A percentile compares a stretch with the other conserved stretches of the same genome.
These are phyloP conservation scores for Pseudotulostoma volvatum DNA, from an alignment of 495 filamentous ascomycete genomes.

Conservation along the genomic window DNA sequence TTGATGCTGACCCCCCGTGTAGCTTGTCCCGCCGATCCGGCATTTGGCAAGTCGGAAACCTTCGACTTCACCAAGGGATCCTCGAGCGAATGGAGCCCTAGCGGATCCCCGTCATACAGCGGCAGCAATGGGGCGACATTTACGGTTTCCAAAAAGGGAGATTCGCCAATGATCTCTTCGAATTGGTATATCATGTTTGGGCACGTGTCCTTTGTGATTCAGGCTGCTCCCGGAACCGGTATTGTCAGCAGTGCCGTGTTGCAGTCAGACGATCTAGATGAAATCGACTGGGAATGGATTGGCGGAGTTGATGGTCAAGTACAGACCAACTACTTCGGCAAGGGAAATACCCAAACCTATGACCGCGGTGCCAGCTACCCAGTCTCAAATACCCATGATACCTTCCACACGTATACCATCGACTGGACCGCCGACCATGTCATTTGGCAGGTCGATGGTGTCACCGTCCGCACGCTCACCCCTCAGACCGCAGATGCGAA, in stretches of 20 bases:
- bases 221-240: slow-evolving; percentile 45
- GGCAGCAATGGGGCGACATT: slow-evolving; percentile 62
- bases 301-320: slow-evolving; percentile 45
- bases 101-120: slow-evolving; percentile 51
- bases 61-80: slow-evolving; percentile 66
- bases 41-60: slow-evolving; percentile 59
- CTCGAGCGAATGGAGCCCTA: slow-evolving; percentile 49
- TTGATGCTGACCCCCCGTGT: slow-evolving; percentile 7
- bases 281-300: slow-evolving; percentile 82
- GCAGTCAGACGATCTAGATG: slow-evolving; percentile 72
- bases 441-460: slow-evolving; percentile 58
- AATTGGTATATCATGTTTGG: slow-evolving; percentile 67
- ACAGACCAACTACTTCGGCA: slow-evolving; percentile 78
- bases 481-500: slow-evolving; percentile 46
- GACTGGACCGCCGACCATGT: slow-evolving; percentile 61
- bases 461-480: slow-evolving; percentile 48
- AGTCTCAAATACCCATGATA: slow-evolving; percentile 32
- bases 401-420: slow-evolving; percentile 70
- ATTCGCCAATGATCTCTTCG: slow-evolving; percentile 66
- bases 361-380: slow-evolving; percentile 44
- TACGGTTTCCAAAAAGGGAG: slow-evolving; percentile 65
- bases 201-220: slow-evolving; percentile 38
- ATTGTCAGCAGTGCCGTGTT: slow-evolving; percentile 64
- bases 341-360: slow-evolving; percentile 51
- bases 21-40: slow-evolving; percentile 63